Conservation (phyloP, 148 eudicot species). For the Heliamphora exappendiculata region DNA sequence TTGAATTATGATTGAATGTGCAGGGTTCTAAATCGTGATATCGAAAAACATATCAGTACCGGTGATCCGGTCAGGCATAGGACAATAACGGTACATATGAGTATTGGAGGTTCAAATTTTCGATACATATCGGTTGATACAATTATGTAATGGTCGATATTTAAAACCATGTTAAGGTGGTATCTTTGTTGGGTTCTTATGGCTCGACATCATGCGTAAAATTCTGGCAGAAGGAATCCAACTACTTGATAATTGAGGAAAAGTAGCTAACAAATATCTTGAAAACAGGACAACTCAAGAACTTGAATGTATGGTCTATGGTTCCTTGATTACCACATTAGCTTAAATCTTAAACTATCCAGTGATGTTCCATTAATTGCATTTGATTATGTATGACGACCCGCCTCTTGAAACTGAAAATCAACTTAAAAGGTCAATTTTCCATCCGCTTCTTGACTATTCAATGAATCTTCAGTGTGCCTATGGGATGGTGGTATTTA, state of each 20-base stretch:
- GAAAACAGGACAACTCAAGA: background rate
- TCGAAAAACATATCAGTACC: no score
- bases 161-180: no score
- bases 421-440: background rate
- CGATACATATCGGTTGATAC: no score
- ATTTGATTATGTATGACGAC: background rate
- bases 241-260: background rate
- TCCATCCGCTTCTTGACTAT: background rate
- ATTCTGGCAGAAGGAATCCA: background rate
- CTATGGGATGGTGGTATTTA: no score
- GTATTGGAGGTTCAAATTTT: background rate
- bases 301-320: background rate
- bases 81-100: no score
- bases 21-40: no score
- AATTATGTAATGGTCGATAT: no score
- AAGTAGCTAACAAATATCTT: background rate
- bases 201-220: background rate
- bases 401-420: no score
- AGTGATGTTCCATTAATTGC: background rate
- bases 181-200: background rate
- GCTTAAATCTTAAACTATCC: background rate
- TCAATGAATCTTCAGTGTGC: background rate
- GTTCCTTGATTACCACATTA: background rate
- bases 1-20: background rate
- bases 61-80: no score